Base-by-base conservation (phyloP, 352 stramenopile genomes). In the Globisporangium alternatum region DNA sequence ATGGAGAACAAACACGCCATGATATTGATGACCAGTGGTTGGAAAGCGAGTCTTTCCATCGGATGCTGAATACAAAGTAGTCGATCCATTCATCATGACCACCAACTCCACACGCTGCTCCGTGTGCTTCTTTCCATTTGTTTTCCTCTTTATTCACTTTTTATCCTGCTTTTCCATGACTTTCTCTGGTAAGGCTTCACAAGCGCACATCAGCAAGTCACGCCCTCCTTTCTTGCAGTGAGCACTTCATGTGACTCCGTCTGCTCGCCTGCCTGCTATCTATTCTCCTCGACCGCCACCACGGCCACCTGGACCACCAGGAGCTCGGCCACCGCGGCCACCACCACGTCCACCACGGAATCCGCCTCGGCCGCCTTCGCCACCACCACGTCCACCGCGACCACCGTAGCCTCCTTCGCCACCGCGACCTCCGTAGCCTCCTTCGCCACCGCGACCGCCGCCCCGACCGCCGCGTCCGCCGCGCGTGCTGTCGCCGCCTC, bases 351-450 rank as follows among this genome's bases (percentile, higher is more conserved):
- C 67, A 17, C 68, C 66, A n/a, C 72, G 56, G 25, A 53, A 62
- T 35, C 60, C 56, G 7, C 67, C 57, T 17, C 69, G 52, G 6
- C 71, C 63, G 33, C 66, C 59, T n/a, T 67, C 73, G 33, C 69
- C 61, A 37, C 75, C 56, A 33, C 62, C 52, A 37, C 72, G 65
- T 60, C 74, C 69, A 41, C 78, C 71, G 53, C 77, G 65, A 31
- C 80, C 76, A 43, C 82, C 73, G 39, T 74, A 65, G 13, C 75
- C 80, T 35, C 80, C 69, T n/a, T n/a, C n/a, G n/a, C n/a, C n/a
- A n/a, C n/a, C n/a, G n/a, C n/a, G n/a, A n/a, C n/a, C n/a, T n/a
- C n/a, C n/a, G n/a, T n/a, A n/a, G n/a, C n/a, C n/a, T 30, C 78
- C 70, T 39, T 72, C 66, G 47, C 76, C 70, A 49, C 73, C 74